Evolutionary conservation across 257 asterid species (phyloP), one percentile per base, ranked within the genome.

Genomic region (Capsicum baccatum): DNA sequence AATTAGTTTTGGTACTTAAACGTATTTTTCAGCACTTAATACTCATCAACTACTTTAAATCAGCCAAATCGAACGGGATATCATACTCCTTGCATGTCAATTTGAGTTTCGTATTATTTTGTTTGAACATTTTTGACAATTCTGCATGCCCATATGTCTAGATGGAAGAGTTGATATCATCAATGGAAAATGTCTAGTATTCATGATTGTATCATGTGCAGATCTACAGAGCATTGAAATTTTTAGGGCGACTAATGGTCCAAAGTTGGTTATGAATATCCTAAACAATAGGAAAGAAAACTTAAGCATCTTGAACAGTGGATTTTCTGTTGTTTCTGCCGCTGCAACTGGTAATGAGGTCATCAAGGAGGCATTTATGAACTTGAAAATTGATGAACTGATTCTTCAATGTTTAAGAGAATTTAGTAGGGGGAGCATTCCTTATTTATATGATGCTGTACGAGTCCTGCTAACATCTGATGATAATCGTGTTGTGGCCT

Each of bases 281-380:
- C 67, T 94, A 59, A 88, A 80, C 57, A 89, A 89, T 86, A 91
- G 89, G 86, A 89, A 82, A 57, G 86, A 91, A 84, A 90, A 91
- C 85, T 80, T 67, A 79, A 89, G 88, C 79, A 85, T 93, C 88
- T 88, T 96, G 89, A 92, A 93, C 83, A 85, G 93, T 81, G 92
- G 94, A 80, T 96, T 94, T 76, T 86, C 93, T 78, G 97, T 96
- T 80, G 92, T 96, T 57, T 89, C 97, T 85, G 97, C 97, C 7
- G 97, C 98, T 84, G 92, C 99, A 58, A 88, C 97, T 15, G 95
- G 97, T n/a, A 94, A 96, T 64, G 99, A 94, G 91, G 95, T 96
- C 86, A 86, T 94, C 83, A 96, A 96, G 87, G 98, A 94, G 86
- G 88, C 89, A 7, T 96, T 96, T 86, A 92, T 96, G 97, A 94